A percentile compares a stretch with the other conserved stretches of the same genome.
Conservation (phyloP, 2,329 filamentous ascomycete genomes). For the Trichophyton mentagrophytes region DNA sequence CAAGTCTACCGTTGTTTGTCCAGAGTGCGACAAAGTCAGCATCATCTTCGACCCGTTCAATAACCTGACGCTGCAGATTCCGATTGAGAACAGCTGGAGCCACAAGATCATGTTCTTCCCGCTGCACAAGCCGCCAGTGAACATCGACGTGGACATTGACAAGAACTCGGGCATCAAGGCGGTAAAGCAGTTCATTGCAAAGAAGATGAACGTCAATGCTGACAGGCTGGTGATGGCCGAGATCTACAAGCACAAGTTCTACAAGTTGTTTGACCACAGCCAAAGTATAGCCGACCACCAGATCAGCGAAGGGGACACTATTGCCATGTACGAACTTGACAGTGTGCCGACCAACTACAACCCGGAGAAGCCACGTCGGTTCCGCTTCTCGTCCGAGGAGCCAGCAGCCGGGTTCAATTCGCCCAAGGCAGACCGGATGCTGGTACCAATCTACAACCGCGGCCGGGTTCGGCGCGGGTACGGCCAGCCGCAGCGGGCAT, state of each 20-base stretch:
- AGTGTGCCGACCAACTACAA: slow-evolving; percentile 65
- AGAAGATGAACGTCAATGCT: slow-evolving; percentile 39
- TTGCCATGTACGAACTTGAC: slow-evolving; percentile 68
- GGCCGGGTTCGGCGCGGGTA: slow-evolving; percentile 16
- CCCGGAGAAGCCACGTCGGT: slow-evolving; percentile 38
- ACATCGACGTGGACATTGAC: slow-evolving; percentile 66
- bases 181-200: slow-evolving; percentile 41
- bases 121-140: slow-evolving; percentile 55
- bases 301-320: slow-evolving; percentile 50
- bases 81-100: slow-evolving; percentile 70
- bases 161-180: slow-evolving; percentile 48
- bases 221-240: slow-evolving; percentile 65
- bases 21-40: slow-evolving; percentile 83
- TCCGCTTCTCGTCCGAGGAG: slow-evolving; percentile 7
- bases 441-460: slow-evolving; percentile 39
- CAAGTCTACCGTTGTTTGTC: slow-evolving; percentile 92
- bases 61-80: slow-evolving; percentile 80
- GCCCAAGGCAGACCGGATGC: slow-evolving; percentile 34
- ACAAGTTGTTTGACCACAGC: slow-evolving; percentile 67
- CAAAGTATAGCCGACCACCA: slow-evolving; percentile 55
- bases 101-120: slow-evolving; percentile 67
- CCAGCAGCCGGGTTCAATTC: slow-evolving; percentile 23
- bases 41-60: slow-evolving; percentile 98
- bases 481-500: slow-evolving; percentile 18
- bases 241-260: slow-evolving; percentile 72